Evolutionary conservation across 805 yeast species (phyloP).

Genomic region (Wickerhamomyces ciferrii): DNA sequence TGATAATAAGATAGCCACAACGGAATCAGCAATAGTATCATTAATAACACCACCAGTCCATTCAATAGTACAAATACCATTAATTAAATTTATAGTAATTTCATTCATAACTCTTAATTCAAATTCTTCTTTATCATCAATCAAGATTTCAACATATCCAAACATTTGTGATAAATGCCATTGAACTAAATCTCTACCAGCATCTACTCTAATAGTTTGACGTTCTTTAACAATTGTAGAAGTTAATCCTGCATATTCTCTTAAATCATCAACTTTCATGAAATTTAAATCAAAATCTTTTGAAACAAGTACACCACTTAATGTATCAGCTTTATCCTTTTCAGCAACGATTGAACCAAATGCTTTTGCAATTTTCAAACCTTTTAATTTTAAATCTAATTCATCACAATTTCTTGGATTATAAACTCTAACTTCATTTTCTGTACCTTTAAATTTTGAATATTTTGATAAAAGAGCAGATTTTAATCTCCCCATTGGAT

Average conservation of each 20-base stretch:
- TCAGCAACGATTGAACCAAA: slow-evolving; percentile 52
- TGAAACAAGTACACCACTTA: slow-evolving; percentile 86
- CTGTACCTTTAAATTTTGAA: slow-evolving; percentile 74
- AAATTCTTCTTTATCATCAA: slow-evolving; percentile 47
- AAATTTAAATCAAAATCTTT: slow-evolving; percentile 85
- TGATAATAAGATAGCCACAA: slow-evolving; percentile 82
- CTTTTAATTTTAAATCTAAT: slow-evolving; percentile 70
- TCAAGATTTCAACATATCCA: slow-evolving; percentile 66
- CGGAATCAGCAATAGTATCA: slow-evolving; percentile 92
- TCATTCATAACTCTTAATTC: slow-evolving; percentile 60
- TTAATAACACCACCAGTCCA: slow-evolving; percentile 90
- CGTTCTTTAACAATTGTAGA: slow-evolving; percentile 81
- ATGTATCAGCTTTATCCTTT: slow-evolving; percentile 31
- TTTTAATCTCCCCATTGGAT: slow-evolving; percentile 97
- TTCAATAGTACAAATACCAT: slow-evolving; percentile 59
- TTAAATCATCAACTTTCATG: slow-evolving; percentile 78
- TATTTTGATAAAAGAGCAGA: slow-evolving; percentile 89
- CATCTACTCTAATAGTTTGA: slow-evolving; percentile 73
- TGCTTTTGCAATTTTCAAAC: slow-evolving; percentile 78
- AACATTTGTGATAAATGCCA: slow-evolving; percentile 97
- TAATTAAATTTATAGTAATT: slow-evolving; percentile 43
- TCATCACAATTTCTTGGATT: slow-evolving; percentile 91
- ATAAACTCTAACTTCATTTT: slow-evolving; percentile 83
- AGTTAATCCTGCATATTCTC: slow-evolving; percentile 82
- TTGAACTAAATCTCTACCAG: slow-evolving; percentile 71